These are phyloP conservation scores for Ceratopteris richardii DNA, from an alignment of 75 land plant species.

Conservation along the genomic window DNA sequence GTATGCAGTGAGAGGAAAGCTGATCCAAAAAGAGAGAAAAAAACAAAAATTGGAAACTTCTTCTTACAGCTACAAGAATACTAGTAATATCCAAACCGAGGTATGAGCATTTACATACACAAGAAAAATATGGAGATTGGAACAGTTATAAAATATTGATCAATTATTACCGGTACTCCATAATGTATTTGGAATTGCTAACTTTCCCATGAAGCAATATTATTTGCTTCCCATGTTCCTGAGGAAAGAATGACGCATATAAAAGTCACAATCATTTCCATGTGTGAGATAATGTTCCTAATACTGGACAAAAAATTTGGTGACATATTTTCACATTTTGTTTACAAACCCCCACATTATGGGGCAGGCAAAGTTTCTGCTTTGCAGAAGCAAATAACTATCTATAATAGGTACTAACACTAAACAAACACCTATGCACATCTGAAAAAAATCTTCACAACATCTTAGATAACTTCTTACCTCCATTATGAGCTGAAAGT, in stretches of 20 bases:
- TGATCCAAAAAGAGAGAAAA: conserved; percentile 6
- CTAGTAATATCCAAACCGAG: no score
- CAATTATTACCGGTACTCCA: conserved; percentile 57
- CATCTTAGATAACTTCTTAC: conserved; percentile 18
- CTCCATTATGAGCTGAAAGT: conserved; percentile 74
- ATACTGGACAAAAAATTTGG: no score
- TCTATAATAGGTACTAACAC: no score
- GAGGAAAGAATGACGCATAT: conserved; percentile 3
- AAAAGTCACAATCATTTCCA: no score
- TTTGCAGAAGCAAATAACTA: background rate
- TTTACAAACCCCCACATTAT: no score
- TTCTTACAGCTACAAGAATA: background rate
- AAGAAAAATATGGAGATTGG: background rate
- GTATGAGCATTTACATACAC: background rate
- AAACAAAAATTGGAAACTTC: background rate
- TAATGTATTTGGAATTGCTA: conserved; percentile 61
- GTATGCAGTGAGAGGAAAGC: conserved; percentile 74
- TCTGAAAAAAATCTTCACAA: background rate
- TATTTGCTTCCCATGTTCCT: conserved; percentile 66
- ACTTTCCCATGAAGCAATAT: conserved; percentile 65
- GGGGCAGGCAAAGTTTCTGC: no score
- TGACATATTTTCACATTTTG: no score
- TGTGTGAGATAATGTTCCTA: no score
- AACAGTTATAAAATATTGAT: no score
- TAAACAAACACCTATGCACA: no score